Evolutionary conservation across 768 basidiomycete genomes (phyloP), one percentile per base, ranked within the genome.

Genomic region (Collybia nuda): DNA sequence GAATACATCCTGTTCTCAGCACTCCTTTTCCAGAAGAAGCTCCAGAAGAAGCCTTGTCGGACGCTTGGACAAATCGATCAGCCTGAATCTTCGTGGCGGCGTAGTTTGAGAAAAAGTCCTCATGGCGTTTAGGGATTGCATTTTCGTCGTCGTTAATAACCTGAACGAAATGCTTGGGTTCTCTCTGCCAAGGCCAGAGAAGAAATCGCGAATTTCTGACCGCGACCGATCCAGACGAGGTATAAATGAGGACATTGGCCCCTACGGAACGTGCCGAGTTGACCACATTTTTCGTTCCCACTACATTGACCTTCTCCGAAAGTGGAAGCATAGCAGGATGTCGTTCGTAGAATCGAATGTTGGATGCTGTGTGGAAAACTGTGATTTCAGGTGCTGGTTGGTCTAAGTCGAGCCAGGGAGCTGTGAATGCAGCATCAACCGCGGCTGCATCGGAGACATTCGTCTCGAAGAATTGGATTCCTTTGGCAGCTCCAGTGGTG

Each of bases 101-200:
- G 50, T 91, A 91, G 62, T 90, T 91, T 11, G 88, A 90, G 66
- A 88, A 90, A 62, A 83, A 86, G 11, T 85, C 72, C 12, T 76
- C 66, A 56, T 87, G 85, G 4, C 62, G 67, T 57, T 71, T 78
- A 7, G 85, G 84, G 1, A 80, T 55, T 11, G 63, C 57, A 21
- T 49, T 55, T 41, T 88, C 82, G 50, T 84, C 80, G 59, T 90
- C 88, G 47, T 77, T 76, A 51, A 87, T 71, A 2, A 77, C 67
- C 63, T 92, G 89, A 6, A 86, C 74, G 56, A 84, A 83, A 53
- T 69, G 65, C 22, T 70, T 55, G 0, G 86, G 85, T 50, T 71
- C 74, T 22, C 48, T 73, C 67, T 90, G 78, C 89, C 89, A 92
- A 2, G 88, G 89, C 83, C 85, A 88, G 12, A 87, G 72, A 65